A percentile compares a stretch with the other conserved stretches of the same genome.
These are phyloP conservation scores for Cordyceps javanica DNA, from an alignment of 2,329 filamentous ascomycete genomes.

Conservation along the genomic window DNA sequence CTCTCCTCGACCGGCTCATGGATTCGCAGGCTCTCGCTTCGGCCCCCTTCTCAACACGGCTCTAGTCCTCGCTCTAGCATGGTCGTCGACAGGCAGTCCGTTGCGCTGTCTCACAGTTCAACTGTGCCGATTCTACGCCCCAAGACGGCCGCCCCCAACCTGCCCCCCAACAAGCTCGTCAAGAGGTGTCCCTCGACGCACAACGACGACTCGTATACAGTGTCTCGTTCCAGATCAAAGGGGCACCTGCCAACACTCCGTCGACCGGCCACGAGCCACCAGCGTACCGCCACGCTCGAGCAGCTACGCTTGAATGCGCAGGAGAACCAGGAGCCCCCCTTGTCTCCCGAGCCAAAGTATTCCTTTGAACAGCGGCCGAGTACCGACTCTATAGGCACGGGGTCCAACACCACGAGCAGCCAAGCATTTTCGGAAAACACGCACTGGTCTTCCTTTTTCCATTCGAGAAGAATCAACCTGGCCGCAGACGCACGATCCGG, in stretches of 20 bases:
- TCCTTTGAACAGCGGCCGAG: constrained; percentile 30
- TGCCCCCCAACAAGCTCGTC: constrained; percentile 68
- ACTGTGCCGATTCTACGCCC: constrained; percentile 54
- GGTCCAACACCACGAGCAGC: neutral
- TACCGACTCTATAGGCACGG: constrained; percentile 10
- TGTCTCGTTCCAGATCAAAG: constrained; percentile 43
- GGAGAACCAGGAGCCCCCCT: constrained; percentile 11
- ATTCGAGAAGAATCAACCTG: constrained; percentile 26
- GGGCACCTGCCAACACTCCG: constrained; percentile 58
- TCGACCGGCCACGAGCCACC: constrained; percentile 72
- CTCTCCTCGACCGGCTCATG: constrained; percentile 60
- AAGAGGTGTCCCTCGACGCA: constrained; percentile 61
- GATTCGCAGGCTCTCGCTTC: constrained; percentile 64
- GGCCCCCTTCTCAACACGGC: constrained; percentile 58
- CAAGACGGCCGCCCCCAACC: constrained; percentile 32
- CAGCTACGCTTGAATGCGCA: constrained; percentile 32
- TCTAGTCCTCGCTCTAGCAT: constrained; percentile 60
- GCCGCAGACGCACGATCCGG: neutral
- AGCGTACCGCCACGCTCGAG: constrained; percentile 65
- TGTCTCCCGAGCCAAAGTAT: constrained; percentile 24
- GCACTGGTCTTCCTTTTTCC: constrained; percentile 54
- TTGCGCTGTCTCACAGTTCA: constrained; percentile 61
- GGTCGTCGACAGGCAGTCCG: constrained; percentile 58
- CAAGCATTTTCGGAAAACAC: constrained; percentile 8
- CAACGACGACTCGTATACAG: constrained; percentile 35